Conservation (phyloP, 148 eudicot genomes). For the Nepenthes gracilis region DNA sequence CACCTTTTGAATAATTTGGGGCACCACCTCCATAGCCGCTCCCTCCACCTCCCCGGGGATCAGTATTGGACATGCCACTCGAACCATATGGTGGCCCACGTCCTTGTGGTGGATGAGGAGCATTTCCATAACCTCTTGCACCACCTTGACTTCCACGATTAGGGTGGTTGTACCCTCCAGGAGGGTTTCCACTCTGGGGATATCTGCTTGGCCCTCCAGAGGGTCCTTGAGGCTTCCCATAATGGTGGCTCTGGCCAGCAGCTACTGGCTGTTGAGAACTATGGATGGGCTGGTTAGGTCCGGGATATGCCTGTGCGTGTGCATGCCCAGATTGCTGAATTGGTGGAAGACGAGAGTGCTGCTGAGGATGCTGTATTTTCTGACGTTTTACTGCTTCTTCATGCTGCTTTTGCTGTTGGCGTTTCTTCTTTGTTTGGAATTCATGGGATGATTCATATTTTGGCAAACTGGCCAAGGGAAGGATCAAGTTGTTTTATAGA, state of each 20-base stretch:
- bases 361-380: conserved; percentile 68
- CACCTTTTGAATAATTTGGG: conserved; percentile 33
- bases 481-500: neutral
- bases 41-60: conserved; percentile 46
- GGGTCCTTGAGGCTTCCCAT: conserved; percentile 57
- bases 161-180: conserved; percentile 30
- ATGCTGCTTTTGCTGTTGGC: conserved; percentile 74
- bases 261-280: conserved; percentile 42
- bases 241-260: conserved; percentile 55
- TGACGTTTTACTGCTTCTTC: conserved; percentile 80
- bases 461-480: conserved; percentile 38
- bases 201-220: conserved; percentile 59
- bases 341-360: conserved; percentile 58
- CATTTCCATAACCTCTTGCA: conserved; percentile 32
- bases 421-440: conserved; percentile 79
- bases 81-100: conserved; percentile 51
- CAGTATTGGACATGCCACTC: conserved; percentile 29
- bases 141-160: conserved; percentile 47
- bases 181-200: conserved; percentile 38
- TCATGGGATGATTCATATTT: conserved; percentile 82
- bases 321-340: conserved; percentile 58
- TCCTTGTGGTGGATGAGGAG: conserved; percentile 63
- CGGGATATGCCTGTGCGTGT: conserved; percentile 45
- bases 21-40: conserved; percentile 44
- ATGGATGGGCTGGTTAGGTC: conserved; percentile 51